phyloP scores from a whole-genome alignment of 2,329 filamentous ascomycete genomes.

The Sporothrix brasiliensis region DNA sequence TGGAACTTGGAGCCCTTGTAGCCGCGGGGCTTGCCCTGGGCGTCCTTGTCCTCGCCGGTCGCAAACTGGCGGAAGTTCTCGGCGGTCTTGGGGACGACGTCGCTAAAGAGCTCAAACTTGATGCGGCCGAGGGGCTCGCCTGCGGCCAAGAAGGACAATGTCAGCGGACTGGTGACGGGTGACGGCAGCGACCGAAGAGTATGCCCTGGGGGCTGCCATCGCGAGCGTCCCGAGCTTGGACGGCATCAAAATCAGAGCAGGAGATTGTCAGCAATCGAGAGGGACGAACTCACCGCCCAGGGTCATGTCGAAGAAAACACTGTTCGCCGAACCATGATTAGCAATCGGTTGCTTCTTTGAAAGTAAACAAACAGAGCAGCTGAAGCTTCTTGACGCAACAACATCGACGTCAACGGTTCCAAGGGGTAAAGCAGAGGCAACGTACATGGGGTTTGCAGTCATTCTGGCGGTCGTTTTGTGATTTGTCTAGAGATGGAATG shows the following conservation, averaged over 20 bases:
- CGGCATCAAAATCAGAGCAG: background rate
- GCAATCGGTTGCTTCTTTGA: background rate
- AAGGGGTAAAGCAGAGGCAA: background rate
- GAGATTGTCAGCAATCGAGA: background rate
- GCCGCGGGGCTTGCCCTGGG: slow-evolving; percentile 76
- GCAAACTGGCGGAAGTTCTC: slow-evolving; percentile 98
- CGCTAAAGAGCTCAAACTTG: slow-evolving; percentile 86
- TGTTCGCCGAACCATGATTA: slow-evolving; percentile 30
- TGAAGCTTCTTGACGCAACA: background rate
- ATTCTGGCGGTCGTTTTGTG: background rate
- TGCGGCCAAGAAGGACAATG: slow-evolving; percentile 42
- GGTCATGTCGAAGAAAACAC: slow-evolving; percentile 52
- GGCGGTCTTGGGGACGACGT: slow-evolving; percentile 82
- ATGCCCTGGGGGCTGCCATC: too few relatives aligned
- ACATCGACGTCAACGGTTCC: background rate
- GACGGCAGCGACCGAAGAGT: background rate
- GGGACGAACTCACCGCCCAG: slow-evolving; percentile 64
- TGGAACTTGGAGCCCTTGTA: slow-evolving; percentile 97
- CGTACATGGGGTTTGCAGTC: slow-evolving; percentile 14
- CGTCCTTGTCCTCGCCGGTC: slow-evolving; percentile 86
- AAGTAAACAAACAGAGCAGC: background rate
- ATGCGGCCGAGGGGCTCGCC: slow-evolving; percentile 85
- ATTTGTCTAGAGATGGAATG: background rate
- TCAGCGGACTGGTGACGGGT: background rate
- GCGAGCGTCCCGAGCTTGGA: background rate